Evolutionary conservation across 495 filamentous ascomycete species (phyloP).

Genomic region (Astrocystis sublimbata): DNA sequence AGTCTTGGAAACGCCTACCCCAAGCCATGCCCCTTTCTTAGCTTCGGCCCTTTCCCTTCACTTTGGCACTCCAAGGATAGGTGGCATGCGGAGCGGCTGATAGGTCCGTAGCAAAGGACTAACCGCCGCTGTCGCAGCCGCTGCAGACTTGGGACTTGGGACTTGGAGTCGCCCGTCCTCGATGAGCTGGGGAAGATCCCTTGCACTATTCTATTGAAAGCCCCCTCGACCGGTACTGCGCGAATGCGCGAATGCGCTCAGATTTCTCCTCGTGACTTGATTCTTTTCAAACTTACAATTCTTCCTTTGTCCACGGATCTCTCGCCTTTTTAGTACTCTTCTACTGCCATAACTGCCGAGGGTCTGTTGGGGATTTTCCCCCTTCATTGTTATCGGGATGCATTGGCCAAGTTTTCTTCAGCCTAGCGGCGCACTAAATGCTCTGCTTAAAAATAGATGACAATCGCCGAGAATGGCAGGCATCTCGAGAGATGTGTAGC

Average conservation of each 20-base stretch:
- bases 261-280: too few relatives aligned
- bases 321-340: background rate
- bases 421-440: background rate
- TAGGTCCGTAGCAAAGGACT: constrained; percentile 13
- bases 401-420: background rate
- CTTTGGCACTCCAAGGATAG: background rate
- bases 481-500: too few relatives aligned
- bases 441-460: background rate
- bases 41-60: constrained; percentile 16
- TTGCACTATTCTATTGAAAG: constrained; percentile 14
- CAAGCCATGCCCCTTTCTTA: constrained; percentile 7
- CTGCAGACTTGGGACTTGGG: too few relatives aligned
- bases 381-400: background rate
- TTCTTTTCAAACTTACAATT: background rate
- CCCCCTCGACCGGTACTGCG: too few relatives aligned
- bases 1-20: background rate
- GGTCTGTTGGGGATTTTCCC: background rate
- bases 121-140: constrained; percentile 10
- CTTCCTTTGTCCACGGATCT: background rate
- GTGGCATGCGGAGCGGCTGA: constrained; percentile 13
- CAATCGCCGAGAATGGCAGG: too few relatives aligned
- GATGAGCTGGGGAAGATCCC: constrained; percentile 9
- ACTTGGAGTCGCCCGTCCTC: constrained; percentile 8
- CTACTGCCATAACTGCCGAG: background rate
- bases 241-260: too few relatives aligned